Evolutionary conservation across 2,329 filamentous ascomycete genomes (phyloP), one percentile per base, ranked within the genome.

Genomic region (Colletotrichum abscissum): DNA sequence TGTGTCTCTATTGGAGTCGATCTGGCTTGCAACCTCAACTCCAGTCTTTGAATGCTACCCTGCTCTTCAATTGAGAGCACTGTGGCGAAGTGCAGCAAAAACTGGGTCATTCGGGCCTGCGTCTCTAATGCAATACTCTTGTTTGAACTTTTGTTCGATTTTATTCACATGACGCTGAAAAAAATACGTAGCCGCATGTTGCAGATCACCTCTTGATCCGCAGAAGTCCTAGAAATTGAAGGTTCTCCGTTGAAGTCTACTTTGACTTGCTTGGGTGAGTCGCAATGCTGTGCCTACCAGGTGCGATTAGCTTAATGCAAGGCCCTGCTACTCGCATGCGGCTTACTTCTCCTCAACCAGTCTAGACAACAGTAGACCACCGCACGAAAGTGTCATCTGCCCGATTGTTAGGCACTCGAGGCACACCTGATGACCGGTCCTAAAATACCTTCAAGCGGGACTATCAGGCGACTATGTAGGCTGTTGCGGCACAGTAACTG

Each of bases 11-110:
- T 58, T 38, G 54, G 62, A n/a, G 26, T 42, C 63, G 54, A 70
- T 30, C 7, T 28, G 22, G 6, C n/a, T 16, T 59, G 22, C 16
- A 9, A 65, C 8, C 42, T 49, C 42, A 30, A 57, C 2, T 16
- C 12, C 7, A 66, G 22, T 54, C 9, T 5, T 19, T 19, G 19
- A 4, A 16, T 30, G 5, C 30, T 38, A 19, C 55, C 28, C 55
- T 33, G 59, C 42, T 55, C 24, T 42, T 49, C 49, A n/a, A 22
- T 19, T 19, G 14, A 54, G n/a, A 54, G 19, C 42, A 57, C 19
- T 33, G 38, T 59, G 69, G 42, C 58, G 30, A 69, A 69, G 52
- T 64, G 28, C 69, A 69, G 54, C 65, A 28, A 46, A 22, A 54
- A 58, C 7, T 33, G 54, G 49, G 63, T n/a, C 35, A 14, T 63